Evolutionary conservation across 768 basidiomycete genomes (phyloP), one percentile per base, ranked within the genome.

Genomic region (Leccinellum luteum): DNA sequence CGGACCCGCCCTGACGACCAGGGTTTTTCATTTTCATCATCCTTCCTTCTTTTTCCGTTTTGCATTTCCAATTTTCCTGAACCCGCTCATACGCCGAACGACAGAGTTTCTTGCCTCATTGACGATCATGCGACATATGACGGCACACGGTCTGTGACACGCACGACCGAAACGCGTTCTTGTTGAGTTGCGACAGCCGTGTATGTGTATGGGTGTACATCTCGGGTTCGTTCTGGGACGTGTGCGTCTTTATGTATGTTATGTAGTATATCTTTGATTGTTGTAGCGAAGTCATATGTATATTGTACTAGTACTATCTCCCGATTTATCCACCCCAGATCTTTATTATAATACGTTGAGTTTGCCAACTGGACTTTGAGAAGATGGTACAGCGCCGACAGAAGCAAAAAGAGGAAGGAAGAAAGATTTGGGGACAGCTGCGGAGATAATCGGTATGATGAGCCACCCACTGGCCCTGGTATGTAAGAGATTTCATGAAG

Each of bases 81-180:
- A 43, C n/a, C 30, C 19, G 51, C 60, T 68, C 48, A 58, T 38
- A 45, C 30, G 35, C 34, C 49, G 41, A 64, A 49, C 21, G 3
- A 58, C 69, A 87, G 86, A 87, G 60, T 68, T 87, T 54, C 75
- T 88, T 12, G 83, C 83, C 4, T 80, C 85, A 1, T 66, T 85
- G 45, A 78, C 79, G 68, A 83, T 87, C 60, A 84, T 88, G 83
- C 79, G 85, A 12, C 82, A 86, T 63, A 85, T 87, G 30, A 77
- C 68, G 6, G 72, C 74, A 34, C 73, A 84, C 60, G 71, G 78
- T 47, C 32, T 51, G 50, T 51, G 21, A 34, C 30, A 51, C 50
- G 41, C 41, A 43, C 12, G 41, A 43, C 19, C 41, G 50, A 51
- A 32, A 51, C 50, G 48, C 13, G 28, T 49, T 34, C 15, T 43